Conservation (phyloP, 257 asterid species). For the Petrea volubilis region DNA sequence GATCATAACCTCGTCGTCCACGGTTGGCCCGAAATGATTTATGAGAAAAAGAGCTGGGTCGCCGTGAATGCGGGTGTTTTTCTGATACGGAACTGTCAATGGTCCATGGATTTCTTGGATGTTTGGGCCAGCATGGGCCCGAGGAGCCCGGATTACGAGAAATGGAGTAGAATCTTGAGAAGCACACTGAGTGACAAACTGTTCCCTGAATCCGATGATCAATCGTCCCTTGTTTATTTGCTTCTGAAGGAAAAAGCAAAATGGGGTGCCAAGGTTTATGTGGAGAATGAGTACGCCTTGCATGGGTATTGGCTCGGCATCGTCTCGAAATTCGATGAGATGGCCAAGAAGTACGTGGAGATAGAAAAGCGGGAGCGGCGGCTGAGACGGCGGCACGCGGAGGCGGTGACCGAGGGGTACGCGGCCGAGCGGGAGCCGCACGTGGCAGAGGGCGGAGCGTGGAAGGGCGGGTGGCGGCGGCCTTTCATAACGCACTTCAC, state of each 20-base stretch:
- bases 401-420: conserved; percentile 46
- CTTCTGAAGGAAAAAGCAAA: conserved; percentile 49
- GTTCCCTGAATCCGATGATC: conserved; percentile 71
- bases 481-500: conserved; percentile 87
- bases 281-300: conserved; percentile 62
- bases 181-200: conserved; percentile 59
- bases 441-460: conserved; percentile 29
- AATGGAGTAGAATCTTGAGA: conserved; percentile 54
- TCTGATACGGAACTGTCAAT: conserved; percentile 68
- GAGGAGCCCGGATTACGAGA: conserved; percentile 48
- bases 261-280: conserved; percentile 70
- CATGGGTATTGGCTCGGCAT: conserved; percentile 78
- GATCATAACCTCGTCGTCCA: conserved; percentile 61
- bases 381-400: conserved; percentile 71
- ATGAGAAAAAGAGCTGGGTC: conserved; percentile 74
- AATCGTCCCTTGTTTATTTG: conserved; percentile 67
- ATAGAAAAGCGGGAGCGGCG: conserved; percentile 24
- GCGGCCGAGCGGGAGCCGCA: conserved; percentile 37
- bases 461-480: conserved; percentile 47
- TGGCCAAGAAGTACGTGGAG: conserved; percentile 34
- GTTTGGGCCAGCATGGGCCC: conserved; percentile 87
- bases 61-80: conserved; percentile 73
- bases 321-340: conserved; percentile 42
- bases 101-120: conserved; percentile 80
- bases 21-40: conserved; percentile 71